Conservation (phyloP, 2,329 filamentous ascomycete species). For the Rachicladosporium sp. region DNA sequence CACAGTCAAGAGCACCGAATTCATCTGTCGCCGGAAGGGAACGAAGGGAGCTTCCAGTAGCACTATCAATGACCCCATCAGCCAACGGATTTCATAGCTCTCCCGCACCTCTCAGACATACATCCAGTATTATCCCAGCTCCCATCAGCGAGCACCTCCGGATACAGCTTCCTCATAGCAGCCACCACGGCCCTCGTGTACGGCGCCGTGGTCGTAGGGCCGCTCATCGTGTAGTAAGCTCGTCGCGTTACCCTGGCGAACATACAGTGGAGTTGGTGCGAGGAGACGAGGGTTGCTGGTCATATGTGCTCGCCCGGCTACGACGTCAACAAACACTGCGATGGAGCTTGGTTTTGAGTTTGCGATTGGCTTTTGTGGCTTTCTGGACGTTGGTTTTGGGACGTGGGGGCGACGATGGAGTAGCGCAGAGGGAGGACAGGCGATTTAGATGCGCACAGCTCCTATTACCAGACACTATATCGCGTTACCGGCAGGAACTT, state of each 20-base stretch:
- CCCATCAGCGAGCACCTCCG: constrained; percentile 75
- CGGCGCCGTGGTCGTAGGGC: constrained; percentile 35
- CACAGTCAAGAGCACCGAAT: constrained; percentile 69
- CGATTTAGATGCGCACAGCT: no score
- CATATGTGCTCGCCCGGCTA: no score
- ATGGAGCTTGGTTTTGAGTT: no score
- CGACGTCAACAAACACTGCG: no score
- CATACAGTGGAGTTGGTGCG: constrained; percentile 13
- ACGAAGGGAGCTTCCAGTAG: constrained; percentile 58
- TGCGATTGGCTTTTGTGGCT: no score
- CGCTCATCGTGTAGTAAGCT: constrained; percentile 28
- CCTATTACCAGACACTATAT: no score
- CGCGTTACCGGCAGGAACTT: no score
- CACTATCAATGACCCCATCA: constrained; percentile 39
- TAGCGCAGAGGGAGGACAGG: no score
- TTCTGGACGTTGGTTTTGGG: no score
- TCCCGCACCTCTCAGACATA: constrained; percentile 27
- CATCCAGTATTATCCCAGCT: constrained; percentile 93
- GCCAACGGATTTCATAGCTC: no score
- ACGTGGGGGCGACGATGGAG: no score
- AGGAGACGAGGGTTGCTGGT: no score
- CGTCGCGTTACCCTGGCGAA: constrained; percentile 21
- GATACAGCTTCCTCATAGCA: constrained; percentile 78
- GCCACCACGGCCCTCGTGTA: constrained; percentile 59
- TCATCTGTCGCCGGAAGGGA: constrained; percentile 42